phyloP scores from a whole-genome alignment of 495 filamentous ascomycete genomes.

The Trichoderma gamsii region DNA sequence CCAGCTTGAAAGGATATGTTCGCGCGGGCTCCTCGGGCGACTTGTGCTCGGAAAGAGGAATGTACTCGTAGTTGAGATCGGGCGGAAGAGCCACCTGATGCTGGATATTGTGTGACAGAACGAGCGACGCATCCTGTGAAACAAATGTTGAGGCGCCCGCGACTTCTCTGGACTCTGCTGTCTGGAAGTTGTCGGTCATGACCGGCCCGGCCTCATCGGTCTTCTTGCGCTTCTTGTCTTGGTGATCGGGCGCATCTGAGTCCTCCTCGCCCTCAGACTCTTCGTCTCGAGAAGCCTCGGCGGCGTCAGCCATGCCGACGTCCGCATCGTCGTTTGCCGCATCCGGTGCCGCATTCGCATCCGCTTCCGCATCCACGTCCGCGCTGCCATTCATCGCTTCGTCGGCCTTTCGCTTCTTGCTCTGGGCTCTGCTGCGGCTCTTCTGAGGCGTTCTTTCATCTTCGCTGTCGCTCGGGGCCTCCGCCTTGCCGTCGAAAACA shows the following conservation, averaged over 20 bases:
- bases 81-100: constrained; percentile 95
- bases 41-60: constrained; percentile 86
- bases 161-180: constrained; percentile 87
- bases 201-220: constrained; percentile 71
- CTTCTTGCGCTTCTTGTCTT: constrained; percentile 65
- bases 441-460: constrained; percentile 30
- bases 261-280: constrained; percentile 28
- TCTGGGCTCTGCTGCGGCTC: constrained; percentile 46
- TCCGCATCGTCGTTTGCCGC: constrained; percentile 30
- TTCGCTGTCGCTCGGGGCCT: constrained; percentile 34
- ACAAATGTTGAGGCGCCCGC: constrained; percentile 77
- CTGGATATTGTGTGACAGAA: constrained; percentile 92
- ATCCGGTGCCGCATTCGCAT: constrained; percentile 27
- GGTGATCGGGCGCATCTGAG: constrained; percentile 36
- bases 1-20: constrained; percentile 79
- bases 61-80: constrained; percentile 74
- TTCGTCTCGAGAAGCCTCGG: constrained; percentile 28
- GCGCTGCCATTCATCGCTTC: constrained; percentile 57
- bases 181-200: constrained; percentile 89
- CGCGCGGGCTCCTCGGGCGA: constrained; percentile 77
- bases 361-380: constrained; percentile 30
- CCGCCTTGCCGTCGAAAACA: constrained; percentile 68
- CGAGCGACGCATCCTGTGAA: constrained; percentile 54
- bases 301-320: constrained; percentile 45
- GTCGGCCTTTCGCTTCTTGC: constrained; percentile 78